phyloP scores from a whole-genome alignment of 1,284 basidiomycete genomes.

The Kwoniella shivajii region DNA sequence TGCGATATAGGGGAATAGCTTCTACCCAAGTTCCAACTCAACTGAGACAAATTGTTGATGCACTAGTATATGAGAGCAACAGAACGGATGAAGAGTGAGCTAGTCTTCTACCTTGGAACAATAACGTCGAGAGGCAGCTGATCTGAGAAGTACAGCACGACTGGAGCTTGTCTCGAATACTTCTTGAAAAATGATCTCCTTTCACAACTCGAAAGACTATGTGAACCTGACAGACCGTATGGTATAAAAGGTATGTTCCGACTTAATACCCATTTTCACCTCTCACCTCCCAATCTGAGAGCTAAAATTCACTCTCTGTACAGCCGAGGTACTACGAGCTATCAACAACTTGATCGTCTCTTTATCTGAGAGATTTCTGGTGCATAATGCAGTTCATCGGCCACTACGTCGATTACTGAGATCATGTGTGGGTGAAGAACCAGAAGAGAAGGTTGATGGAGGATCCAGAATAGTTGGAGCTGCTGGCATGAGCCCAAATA shows the following conservation, averaged over 20 bases:
- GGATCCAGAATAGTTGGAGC: constrained; percentile 72
- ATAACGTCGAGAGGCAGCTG: constrained; percentile 13
- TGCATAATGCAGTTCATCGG: constrained; percentile 85
- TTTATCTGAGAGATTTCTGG: constrained; percentile 85
- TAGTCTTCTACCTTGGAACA: not conserved
- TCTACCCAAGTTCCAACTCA: constrained; percentile 77
- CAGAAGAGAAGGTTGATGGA: constrained; percentile 79
- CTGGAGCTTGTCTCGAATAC: constrained; percentile 86
- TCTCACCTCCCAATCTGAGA: not conserved
- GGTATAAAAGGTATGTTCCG: constrained; percentile 65
- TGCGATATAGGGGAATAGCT: constrained; percentile 65
- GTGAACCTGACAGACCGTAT: constrained; percentile 76
- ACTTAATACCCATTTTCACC: not conserved
- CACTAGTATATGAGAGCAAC: constrained; percentile 81
- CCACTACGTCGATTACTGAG: constrained; percentile 83
- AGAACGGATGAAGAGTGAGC: constrained; percentile 80
- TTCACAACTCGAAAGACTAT: constrained; percentile 78
- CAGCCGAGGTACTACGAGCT: constrained; percentile 74
- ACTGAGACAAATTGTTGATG: constrained; percentile 80
- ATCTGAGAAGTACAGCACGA: constrained; percentile 60
- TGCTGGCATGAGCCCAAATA: constrained; percentile 61
- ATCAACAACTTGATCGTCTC: constrained; percentile 86
- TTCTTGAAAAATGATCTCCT: constrained; percentile 86
- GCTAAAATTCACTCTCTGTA: not conserved
- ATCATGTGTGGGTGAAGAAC: constrained; percentile 85